A percentile compares a stretch with the other conserved stretches of the same genome.
These are phyloP conservation scores for Hanseniaspora occidentalis DNA, from an alignment of 805 yeast species.

Conservation along the genomic window DNA sequence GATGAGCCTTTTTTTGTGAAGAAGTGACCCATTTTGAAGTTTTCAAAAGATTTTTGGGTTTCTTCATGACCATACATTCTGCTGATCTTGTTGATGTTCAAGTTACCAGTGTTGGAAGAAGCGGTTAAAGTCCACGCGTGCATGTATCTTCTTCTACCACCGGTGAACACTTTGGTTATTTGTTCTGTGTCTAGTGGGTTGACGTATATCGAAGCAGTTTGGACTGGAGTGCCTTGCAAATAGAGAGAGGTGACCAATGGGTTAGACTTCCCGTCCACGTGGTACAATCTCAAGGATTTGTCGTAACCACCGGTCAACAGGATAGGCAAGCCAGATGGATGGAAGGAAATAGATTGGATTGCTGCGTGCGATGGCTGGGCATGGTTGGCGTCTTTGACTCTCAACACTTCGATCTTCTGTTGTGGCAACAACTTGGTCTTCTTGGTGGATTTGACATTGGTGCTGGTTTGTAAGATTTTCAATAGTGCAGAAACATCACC, in stretches of 20 bases:
- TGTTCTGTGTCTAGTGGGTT: conserved; percentile 10
- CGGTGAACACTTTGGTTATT: conserved; percentile 41
- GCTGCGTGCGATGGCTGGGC: conserved; percentile 61
- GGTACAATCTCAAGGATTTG: conserved; percentile 72
- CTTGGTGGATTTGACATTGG: conserved; percentile 13
- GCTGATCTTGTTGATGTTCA: conserved; percentile 64
- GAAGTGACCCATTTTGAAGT: conserved; percentile 55
- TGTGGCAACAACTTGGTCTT: conserved; percentile 53
- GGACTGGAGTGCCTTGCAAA: conserved; percentile 68
- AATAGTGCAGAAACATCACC: conserved; percentile 29
- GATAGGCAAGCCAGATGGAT: conserved; percentile 62
- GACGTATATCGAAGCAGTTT: conserved; percentile 39
- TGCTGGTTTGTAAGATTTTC: conserved; percentile 25
- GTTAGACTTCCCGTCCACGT: conserved; percentile 79
- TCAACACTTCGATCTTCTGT: conserved; percentile 55
- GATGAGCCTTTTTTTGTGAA: too few species aligned
- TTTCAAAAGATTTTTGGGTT: conserved; percentile 77
- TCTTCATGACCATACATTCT: conserved; percentile 87
- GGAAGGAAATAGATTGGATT: conserved; percentile 78
- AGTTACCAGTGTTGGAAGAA: conserved; percentile 27
- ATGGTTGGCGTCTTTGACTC: conserved; percentile 78
- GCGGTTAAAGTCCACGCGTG: conserved; percentile 78
- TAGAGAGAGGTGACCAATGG: conserved; percentile 72
- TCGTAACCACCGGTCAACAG: conserved; percentile 89
- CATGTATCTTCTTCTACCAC: conserved; percentile 87